Evolutionary conservation across 2,329 filamentous ascomycete genomes (phyloP).

Genomic region (Karstenula rhodostoma): DNA sequence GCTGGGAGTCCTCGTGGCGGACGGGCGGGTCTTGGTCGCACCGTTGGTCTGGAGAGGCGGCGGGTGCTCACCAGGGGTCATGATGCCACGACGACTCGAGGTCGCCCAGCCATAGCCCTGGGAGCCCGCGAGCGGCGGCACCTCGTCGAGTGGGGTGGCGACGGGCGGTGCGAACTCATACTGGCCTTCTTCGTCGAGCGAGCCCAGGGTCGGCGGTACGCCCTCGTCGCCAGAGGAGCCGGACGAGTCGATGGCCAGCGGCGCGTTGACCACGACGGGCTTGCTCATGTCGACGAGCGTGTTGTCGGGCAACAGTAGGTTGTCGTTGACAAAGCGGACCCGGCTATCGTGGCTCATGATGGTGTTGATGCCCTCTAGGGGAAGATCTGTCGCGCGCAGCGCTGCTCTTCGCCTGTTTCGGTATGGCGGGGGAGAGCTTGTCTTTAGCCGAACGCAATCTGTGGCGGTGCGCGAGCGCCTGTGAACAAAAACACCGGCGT

Average conservation of each 20-base stretch:
- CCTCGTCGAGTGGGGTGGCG: constrained; percentile 42
- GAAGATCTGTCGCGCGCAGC: constrained; percentile 8
- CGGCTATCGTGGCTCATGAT: constrained; percentile 36
- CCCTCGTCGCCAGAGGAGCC: constrained; percentile 57
- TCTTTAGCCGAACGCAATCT: constrained; percentile 8
- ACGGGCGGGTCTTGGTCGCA: constrained; percentile 46
- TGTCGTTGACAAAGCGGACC: constrained; percentile 41
- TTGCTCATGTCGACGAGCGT: constrained; percentile 34
- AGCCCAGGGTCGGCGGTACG: constrained; percentile 58
- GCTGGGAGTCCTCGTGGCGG: constrained; percentile 56
- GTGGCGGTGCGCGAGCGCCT: constrained; percentile 14
- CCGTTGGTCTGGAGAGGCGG: constrained; percentile 39
- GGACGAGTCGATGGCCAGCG: constrained; percentile 56
- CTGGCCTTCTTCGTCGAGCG: constrained; percentile 49
- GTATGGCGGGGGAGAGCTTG: constrained; percentile 15
- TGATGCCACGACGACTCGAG: constrained; percentile 33
- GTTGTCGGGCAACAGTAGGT: constrained; percentile 26
- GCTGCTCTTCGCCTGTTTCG: constrained; percentile 13
- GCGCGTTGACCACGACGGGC: constrained; percentile 43
- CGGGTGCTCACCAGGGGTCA: constrained; percentile 28
- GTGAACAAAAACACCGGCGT: neutral
- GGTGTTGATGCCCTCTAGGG: constrained; percentile 17
- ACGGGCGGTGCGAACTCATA: constrained; percentile 52
- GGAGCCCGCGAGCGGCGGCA: constrained; percentile 39
- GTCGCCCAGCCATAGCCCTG: constrained; percentile 37